A percentile compares a stretch with the other conserved stretches of the same genome.
phyloP scores from a whole-genome alignment of 148 eudicot species.

The Pharnaceum exiguum region DNA sequence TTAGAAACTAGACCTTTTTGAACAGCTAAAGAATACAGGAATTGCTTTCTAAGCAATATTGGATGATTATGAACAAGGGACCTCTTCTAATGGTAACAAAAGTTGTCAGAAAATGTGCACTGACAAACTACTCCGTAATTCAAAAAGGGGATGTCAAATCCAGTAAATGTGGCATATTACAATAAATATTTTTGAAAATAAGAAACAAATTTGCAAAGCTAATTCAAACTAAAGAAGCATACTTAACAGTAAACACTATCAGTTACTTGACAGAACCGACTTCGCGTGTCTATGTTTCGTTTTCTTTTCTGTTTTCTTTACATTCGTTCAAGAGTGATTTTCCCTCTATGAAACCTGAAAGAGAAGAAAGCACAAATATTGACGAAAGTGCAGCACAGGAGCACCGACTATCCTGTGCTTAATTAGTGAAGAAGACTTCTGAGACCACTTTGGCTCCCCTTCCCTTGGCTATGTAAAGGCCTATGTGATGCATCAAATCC shows the following conservation, averaged over 20 bases:
- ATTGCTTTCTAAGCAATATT: not conserved
- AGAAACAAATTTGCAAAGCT: too few relatives aligned
- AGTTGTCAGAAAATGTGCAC: not conserved
- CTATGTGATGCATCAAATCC: constrained; percentile 89
- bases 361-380: not conserved
- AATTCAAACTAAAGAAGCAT: too few relatives aligned
- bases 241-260: too few relatives aligned
- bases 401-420: constrained; percentile 5
- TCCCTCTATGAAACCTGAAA: too few relatives aligned
- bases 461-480: constrained; percentile 74
- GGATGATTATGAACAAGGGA: not conserved
- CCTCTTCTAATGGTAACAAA: not conserved
- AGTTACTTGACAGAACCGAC: too few relatives aligned
- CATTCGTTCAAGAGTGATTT: too few relatives aligned
- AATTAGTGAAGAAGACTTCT: constrained; percentile 33
- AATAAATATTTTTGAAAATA: too few relatives aligned
- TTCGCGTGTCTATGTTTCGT: too few relatives aligned
- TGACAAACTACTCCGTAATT: too few relatives aligned
- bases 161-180: too few relatives aligned
- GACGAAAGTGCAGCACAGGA: constrained; percentile 5
- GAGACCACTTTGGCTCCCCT: constrained; percentile 90
- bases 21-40: not conserved
- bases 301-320: too few relatives aligned
- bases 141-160: too few relatives aligned
- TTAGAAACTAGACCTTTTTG: not conserved